Percentiles rank a stretch among this genome's conserved stretches.
Evolutionary conservation across 306 rosid species (phyloP).

Genomic region (Amphicarpaea edgeworthii): DNA sequence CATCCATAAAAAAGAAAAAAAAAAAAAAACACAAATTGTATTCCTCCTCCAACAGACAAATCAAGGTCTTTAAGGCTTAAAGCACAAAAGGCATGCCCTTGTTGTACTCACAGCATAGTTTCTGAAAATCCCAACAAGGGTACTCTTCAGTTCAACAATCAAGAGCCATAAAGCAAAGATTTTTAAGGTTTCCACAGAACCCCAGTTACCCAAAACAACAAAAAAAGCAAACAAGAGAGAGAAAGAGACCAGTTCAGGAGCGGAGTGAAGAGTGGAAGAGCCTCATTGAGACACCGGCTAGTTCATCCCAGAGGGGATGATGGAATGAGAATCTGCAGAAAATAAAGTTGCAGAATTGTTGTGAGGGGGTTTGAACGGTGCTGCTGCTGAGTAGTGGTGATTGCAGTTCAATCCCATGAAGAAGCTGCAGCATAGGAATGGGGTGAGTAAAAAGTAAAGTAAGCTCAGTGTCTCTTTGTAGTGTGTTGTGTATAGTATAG

Average conservation of each 20-base stretch:
- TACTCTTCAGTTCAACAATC: conserved; percentile 19
- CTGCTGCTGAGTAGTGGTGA: conserved; percentile 40
- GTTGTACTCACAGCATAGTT: background rate
- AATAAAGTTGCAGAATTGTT: conserved; percentile 48
- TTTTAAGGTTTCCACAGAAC: conserved; percentile 34
- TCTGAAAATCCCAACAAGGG: conserved; percentile 14
- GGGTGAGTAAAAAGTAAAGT: conserved; percentile 49
- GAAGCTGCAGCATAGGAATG: conserved; percentile 42
- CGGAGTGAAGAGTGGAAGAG: conserved; percentile 32
- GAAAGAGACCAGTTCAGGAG: conserved; percentile 40
- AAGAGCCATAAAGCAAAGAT: conserved; percentile 41
- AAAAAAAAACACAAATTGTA: background rate
- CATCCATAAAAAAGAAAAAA: background rate
- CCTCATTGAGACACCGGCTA: conserved; percentile 42
- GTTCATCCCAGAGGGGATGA: conserved; percentile 13
- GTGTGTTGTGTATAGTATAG: conserved; percentile 10
- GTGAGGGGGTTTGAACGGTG: conserved; percentile 40
- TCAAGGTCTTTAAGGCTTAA: conserved; percentile 31
- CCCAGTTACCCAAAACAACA: conserved; percentile 39
- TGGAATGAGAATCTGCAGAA: conserved; percentile 46
- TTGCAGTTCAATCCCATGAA: conserved; percentile 48
- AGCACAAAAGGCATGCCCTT: conserved; percentile 14
- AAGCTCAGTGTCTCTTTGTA: conserved; percentile 30
- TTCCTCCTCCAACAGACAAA: conserved; percentile 29
- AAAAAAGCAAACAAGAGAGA: conserved; percentile 1